Base-by-base conservation (phyloP, 2,329 filamentous ascomycete species). In the Plenodomus lindquistii region DNA sequence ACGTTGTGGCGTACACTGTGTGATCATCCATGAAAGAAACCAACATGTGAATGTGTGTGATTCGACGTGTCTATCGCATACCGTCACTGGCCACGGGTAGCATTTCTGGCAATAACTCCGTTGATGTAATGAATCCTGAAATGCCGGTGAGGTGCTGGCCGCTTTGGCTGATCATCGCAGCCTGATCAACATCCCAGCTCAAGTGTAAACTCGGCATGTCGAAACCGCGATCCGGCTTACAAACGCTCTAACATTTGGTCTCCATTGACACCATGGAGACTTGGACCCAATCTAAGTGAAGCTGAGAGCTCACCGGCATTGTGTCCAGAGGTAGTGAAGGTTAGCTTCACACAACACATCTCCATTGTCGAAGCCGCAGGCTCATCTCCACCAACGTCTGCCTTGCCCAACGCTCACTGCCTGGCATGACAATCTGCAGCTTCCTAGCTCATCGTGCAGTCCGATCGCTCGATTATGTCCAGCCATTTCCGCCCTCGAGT, bases 401-500 rank as follows among this genome's bases (percentile, higher is more conserved):
- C 27, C 27, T 31, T 31, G 11, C 18, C 2, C 13, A 36, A 15
- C 18, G 8, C 17, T 20, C 27, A 31, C 27, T 31, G 27, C 27
- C 27, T 31, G 11, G 27, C 11, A 31, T 8, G 11, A 7, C 27
- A 31, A 4, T 7, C 27, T 31, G 35, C 35, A 36, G 5, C 18
- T 39, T 31, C 16, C 24, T 51, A 24, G 20, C 38, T 31, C 39
- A 27, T 42, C 24, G 19, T 20, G 29, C 22, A 24, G 11, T 24
- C 27, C 27, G 27, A 7, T 31, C 27, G 27, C 27, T 31, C 27
- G 15, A 4, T 42, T 42, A 15, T 22, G 27, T 36, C 37, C 42
- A 42, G 24, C 52, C 21, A 35, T 40, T 54, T 52, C 36, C 42
- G 48, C 45, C 52, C 52, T 52, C 42, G 17, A 19, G 38, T 24